Evolutionary conservation across 805 yeast species (phyloP).

Genomic region (Pichia phayaonensis): DNA sequence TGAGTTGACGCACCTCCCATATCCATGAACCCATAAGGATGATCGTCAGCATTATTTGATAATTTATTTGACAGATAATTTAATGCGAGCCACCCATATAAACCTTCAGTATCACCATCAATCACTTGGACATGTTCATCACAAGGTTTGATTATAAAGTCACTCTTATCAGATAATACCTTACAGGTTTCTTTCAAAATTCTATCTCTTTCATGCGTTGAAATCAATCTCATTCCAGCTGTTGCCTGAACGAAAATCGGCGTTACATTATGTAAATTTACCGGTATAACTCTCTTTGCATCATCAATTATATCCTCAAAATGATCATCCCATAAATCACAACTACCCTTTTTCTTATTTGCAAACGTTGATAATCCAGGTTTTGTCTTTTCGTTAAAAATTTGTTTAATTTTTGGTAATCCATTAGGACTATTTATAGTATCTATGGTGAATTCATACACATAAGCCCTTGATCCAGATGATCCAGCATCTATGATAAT

Average conservation of each 20-base stretch:
- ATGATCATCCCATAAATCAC: slow-evolving; percentile 63
- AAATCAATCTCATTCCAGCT: slow-evolving; percentile 89
- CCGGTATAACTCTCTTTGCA: slow-evolving; percentile 68
- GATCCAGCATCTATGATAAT: slow-evolving; percentile 94
- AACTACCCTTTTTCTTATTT: slow-evolving; percentile 32
- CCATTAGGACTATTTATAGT: slow-evolving; percentile 22
- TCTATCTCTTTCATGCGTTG: slow-evolving; percentile 40
- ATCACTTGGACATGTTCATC: slow-evolving; percentile 70
- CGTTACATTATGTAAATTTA: slow-evolving; percentile 49
- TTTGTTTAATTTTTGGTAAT: slow-evolving; percentile 27
- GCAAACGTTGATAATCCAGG: slow-evolving; percentile 82
- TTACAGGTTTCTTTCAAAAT: slow-evolving; percentile 58
- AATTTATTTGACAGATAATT: slow-evolving; percentile 73
- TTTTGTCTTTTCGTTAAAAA: slow-evolving; percentile 63
- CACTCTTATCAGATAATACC: slow-evolving; percentile 43
- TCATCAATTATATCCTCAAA: slow-evolving; percentile 54
- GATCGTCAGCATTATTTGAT: slow-evolving; percentile 35
- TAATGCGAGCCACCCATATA: slow-evolving; percentile 92
- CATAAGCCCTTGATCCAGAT: slow-evolving; percentile 83
- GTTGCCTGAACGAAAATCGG: slow-evolving; percentile 92
- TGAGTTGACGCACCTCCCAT: slow-evolving; percentile 99
- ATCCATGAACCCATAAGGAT: slow-evolving; percentile 88
- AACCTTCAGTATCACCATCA: slow-evolving; percentile 91
- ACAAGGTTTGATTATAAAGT: slow-evolving; percentile 55
- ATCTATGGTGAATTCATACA: slow-evolving; percentile 62